Evolutionary conservation across 2,329 filamentous ascomycete genomes (phyloP), one percentile per base, ranked within the genome.

Genomic region (Chlorencoelia australis): DNA sequence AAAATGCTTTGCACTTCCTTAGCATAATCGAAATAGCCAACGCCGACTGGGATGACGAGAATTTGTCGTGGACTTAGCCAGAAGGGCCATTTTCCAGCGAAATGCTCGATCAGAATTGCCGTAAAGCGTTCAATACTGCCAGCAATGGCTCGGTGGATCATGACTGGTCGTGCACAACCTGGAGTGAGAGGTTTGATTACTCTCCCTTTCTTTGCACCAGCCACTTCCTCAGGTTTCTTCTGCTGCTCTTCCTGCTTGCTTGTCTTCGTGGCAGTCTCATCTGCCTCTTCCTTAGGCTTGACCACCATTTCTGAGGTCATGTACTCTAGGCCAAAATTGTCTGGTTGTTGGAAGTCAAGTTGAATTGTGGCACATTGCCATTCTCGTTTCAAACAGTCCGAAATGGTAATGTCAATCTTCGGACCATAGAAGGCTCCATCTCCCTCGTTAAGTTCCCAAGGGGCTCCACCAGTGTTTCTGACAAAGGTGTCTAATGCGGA

Each of bases 381-480:
- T 42, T 88, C 84, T 58, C 88, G 75, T 61, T 78, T 77, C 48
- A 95, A 68, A 30, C 85, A 85, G 61, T 95, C 89, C 34, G 79
- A 80, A 54, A 98, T 88, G 43, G 85, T 93, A 55, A 98, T 91
- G 53, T 98, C 91, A 51, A 96, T 94, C 74, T 98, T 98, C 34
- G 91, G 91, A 2, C 91, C 91, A 60, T 98, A 98, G 65, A 96
- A 98, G 35, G 91, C 91, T 56, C 91, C 91, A 52, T 98, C 91
- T 39, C 89, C 91, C 42, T 86, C 82, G 62, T 96, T 94, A 34
- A 94, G 68, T 59, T 85, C 82, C 91, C 91, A 98, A 45, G 77
- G 68, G 21, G 77, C 71, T 42, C 79, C 73, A 35, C 68, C 69
- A 31, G 63, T 29, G 45, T 27, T 55, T 14, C 61, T 60, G 39